These are phyloP conservation scores for Eutrema heterophyllum DNA, from an alignment of 345 rosid species.

Conservation along the genomic window DNA sequence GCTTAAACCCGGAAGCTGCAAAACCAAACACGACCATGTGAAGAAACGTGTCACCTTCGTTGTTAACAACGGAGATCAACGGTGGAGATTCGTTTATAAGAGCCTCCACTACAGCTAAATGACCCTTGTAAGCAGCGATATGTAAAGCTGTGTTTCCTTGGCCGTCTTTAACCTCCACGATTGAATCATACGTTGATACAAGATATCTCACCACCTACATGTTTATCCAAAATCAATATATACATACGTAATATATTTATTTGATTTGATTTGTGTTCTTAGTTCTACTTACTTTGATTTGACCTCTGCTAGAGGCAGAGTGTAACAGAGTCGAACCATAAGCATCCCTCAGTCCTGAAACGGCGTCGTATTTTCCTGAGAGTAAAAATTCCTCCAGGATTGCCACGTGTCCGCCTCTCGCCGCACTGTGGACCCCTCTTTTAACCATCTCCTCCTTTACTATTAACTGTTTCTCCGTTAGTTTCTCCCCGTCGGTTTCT, in stretches of 20 bases:
- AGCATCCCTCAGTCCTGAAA: constrained; percentile 46
- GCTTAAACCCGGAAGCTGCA: constrained; percentile 62
- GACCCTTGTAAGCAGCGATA: constrained; percentile 76
- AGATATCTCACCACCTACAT: constrained; percentile 67
- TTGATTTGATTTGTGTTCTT: constrained; percentile 11
- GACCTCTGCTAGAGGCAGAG: constrained; percentile 80
- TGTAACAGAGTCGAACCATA: constrained; percentile 75
- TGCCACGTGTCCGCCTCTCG: constrained; percentile 85
- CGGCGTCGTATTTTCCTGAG: constrained; percentile 37
- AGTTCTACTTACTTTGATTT: constrained; percentile 65
- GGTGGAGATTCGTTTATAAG: constrained; percentile 49
- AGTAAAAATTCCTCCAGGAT: constrained; percentile 48
- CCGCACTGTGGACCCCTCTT: constrained; percentile 83
- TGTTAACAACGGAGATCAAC: constrained; percentile 42
- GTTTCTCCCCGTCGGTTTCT: constrained; percentile 20
- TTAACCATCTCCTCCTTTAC: constrained; percentile 71
- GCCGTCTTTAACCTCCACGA: constrained; percentile 44
- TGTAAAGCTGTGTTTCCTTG: constrained; percentile 85
- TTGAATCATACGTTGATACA: constrained; percentile 41
- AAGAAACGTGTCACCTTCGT: constrained; percentile 71
- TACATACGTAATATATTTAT: background rate
- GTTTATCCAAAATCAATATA: background rate
- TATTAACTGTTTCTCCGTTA: constrained; percentile 33
- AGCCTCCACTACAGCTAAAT: constrained; percentile 49
- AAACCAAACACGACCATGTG: constrained; percentile 86